Base-by-base conservation (phyloP, 1,284 basidiomycete genomes). In the Microbotryum scabiosae region DNA sequence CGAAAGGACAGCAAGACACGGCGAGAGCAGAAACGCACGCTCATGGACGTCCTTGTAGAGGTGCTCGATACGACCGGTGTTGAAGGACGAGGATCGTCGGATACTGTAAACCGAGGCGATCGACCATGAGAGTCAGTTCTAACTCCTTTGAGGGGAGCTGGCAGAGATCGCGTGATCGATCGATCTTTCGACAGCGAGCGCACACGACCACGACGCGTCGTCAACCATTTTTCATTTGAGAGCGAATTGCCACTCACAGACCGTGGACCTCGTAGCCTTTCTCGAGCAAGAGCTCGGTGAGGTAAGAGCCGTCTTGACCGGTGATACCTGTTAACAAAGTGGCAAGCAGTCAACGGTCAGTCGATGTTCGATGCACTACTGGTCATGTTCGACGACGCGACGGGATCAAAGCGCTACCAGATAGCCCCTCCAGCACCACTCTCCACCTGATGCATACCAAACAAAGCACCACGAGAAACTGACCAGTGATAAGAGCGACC, bases 201-300 rank as follows among this genome's bases (percentile, higher is more conserved):
- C 36, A 41, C 36, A 12, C 36, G 36, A 41, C 36, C 36, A 41
- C 36, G 36, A 41, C 36, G 36, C 36, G 14, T 41, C 36, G 36
- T 41, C 36, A 12, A 41, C 12, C 36, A 41, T 5, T 41, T 41
- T 41, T 41, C 16, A 16, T 1, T 41, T 10, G 46, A 21, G 26
- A 43, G 23, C 12, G 26, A 36, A 26, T 14, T 23, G 14, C 3
- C 10, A 56, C 63, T 56, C 30, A 69, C 65, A 71, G 51, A 25
- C 74, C 90, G 73, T 93, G 90, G 1, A 93, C 90, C 69, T 90
- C 82, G 75, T 93, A 93, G 45, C 90, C 90, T 75, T 93, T 92
- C 63, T 80, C 80, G 59, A 93, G 79, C 59, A 93, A 79, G 21
- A 93, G 78, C 75, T 91, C 88, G 26, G 88, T 88, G 85, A 91